Evolutionary conservation across 495 filamentous ascomycete species (phyloP), one percentile per base, ranked within the genome.

Genomic region (Aspergillus leporis): DNA sequence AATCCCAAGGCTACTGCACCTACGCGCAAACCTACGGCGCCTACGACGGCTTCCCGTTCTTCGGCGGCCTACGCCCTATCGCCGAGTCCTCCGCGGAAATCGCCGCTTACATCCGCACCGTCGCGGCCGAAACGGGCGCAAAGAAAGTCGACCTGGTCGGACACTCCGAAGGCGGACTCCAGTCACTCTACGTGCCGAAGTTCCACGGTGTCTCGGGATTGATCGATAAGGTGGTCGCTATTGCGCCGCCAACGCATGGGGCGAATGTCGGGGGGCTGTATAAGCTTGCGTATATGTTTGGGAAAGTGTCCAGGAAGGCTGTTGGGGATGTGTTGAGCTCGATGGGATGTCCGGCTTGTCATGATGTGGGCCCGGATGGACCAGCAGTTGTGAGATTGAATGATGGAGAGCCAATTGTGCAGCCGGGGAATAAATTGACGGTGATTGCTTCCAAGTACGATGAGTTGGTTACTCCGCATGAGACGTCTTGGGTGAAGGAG

Each of bases 111-210:
- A 74, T 83, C 60, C 65, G 61, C 16, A 68, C 78, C 41, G 77
- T 83, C 0, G 51, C 63, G 13, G 47, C 68, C 7, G 68, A 72
- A 53, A 80, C 79, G 3, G 76, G 76, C 28, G 75, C 76, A 7
- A 30, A 46, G 49, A 80, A 81, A 58, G 65, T 83, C 31, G 75
- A 83, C 52, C 62, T 83, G 0, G 78, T 83, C 43, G 81, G 81
- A 13, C 81, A 84, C 61, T 83, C 80, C 25, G 81, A 84, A 63
- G 81, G 81, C 54, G 81, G 71, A 3, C 78, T 82, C 58, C 78
- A 81, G 52, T 53, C 74, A 0, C 66, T 84, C 8, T 83, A 83
- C 62, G 80, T 82, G 9, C 80, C 80, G 9, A 83, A 82, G 54
- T 77, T 78, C 66, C 72, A 46, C 19, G 77, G 77, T 2, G 67